A percentile compares a stretch with the other conserved stretches of the same genome.
Conservation (phyloP, 768 basidiomycete genomes). For the Mycena maculata region DNA sequence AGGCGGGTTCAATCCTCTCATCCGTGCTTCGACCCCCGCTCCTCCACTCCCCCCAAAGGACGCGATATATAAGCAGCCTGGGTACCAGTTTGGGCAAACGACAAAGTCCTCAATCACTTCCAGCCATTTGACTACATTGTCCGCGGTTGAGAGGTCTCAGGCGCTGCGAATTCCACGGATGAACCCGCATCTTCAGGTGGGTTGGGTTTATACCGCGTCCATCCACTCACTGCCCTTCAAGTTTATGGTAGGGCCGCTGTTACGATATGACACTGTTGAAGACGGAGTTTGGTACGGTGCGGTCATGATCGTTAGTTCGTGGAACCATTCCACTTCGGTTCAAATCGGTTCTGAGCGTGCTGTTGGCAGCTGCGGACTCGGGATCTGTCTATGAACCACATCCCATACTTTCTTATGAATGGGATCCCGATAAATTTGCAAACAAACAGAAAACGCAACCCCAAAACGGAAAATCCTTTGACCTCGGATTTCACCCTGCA, state of each 20-base stretch:
- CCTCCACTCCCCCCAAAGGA: slow-evolving; percentile 68
- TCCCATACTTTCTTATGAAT: slow-evolving; percentile 75
- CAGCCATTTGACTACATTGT: slow-evolving; percentile 60
- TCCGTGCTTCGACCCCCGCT: slow-evolving; percentile 46
- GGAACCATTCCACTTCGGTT: not conserved
- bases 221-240: slow-evolving; percentile 37
- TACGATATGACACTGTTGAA: slow-evolving; percentile 89
- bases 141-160: slow-evolving; percentile 74
- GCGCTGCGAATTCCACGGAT: slow-evolving; percentile 70
- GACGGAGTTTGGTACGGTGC: slow-evolving; percentile 88
- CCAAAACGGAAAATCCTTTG: slow-evolving; percentile 52
- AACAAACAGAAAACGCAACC: slow-evolving; percentile 5
- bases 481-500: slow-evolving; percentile 79
- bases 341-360: slow-evolving; percentile 11
- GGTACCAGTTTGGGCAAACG: slow-evolving; percentile 34
- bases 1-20: slow-evolving; percentile 62
- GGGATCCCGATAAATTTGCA: slow-evolving; percentile 67
- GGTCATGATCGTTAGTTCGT: slow-evolving; percentile 88
- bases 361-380: slow-evolving; percentile 72
- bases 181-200: slow-evolving; percentile 81
- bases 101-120: slow-evolving; percentile 48
- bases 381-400: slow-evolving; percentile 83
- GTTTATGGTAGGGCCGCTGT: slow-evolving; percentile 92
- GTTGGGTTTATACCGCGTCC: not conserved
- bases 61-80: slow-evolving; percentile 39